Evolutionary conservation across 1,284 basidiomycete species (phyloP).

Genomic region (Leccinum solheimii): DNA sequence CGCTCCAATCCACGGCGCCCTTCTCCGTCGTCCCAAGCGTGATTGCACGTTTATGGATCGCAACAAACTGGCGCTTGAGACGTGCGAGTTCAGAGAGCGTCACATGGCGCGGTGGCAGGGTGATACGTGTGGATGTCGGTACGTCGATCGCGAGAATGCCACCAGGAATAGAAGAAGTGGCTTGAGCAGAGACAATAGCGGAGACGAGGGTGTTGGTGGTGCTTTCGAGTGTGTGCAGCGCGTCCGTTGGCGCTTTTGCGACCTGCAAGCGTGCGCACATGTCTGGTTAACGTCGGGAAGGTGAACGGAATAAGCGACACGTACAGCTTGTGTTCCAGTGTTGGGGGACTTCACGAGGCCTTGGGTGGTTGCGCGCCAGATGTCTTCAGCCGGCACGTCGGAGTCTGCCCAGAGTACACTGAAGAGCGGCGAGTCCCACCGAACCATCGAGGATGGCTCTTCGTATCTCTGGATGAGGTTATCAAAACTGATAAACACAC

Average conservation of each 20-base stretch:
- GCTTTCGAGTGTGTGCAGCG: conserved; percentile 75
- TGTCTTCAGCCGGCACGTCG: conserved; percentile 65
- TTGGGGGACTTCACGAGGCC: conserved; percentile 86
- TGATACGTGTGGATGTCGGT: conserved; percentile 36
- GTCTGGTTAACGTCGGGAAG: conserved; percentile 9
- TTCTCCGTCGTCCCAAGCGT: conserved; percentile 81
- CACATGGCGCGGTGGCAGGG: conserved; percentile 65
- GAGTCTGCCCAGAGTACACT: conserved; percentile 78
- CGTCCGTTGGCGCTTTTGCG: conserved; percentile 77
- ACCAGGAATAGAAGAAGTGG: conserved; percentile 46
- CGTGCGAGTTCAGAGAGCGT: conserved; percentile 86
- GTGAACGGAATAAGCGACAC: conserved; percentile 22
- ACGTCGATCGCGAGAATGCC: conserved; percentile 50
- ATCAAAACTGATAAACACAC: conserved; percentile 61
- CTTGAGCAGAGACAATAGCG: conserved; percentile 64
- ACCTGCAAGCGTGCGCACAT: conserved; percentile 43
- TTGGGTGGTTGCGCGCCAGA: conserved; percentile 82
- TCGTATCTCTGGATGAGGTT: conserved; percentile 90
- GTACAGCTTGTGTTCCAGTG: conserved; percentile 77
- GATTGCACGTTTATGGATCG: conserved; percentile 84
- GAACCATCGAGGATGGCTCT: conserved; percentile 94
- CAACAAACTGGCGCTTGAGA: conserved; percentile 85
- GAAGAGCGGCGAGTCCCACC: conserved; percentile 96
- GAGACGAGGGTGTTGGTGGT: conserved; percentile 68
- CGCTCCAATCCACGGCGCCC: conserved; percentile 74